These are phyloP conservation scores for Trichoderma atrobrunneum DNA, from an alignment of 2,329 filamentous ascomycete species.

Conservation along the genomic window DNA sequence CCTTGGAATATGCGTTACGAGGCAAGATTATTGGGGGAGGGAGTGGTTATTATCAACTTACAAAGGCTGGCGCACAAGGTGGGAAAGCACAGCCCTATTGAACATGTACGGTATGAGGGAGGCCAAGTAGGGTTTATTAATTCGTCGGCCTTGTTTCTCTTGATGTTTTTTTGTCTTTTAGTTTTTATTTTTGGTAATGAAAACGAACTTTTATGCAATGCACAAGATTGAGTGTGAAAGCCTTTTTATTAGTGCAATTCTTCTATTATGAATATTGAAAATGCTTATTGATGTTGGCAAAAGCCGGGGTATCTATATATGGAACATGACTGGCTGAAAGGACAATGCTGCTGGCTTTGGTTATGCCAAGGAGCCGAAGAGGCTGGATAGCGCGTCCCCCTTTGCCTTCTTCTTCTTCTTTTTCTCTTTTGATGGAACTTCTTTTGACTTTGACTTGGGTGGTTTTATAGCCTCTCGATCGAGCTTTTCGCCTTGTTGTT, in stretches of 20 bases:
- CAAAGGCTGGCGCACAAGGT: conserved; percentile 30
- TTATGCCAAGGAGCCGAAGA: conserved; percentile 59
- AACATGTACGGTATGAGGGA: conserved; percentile 26
- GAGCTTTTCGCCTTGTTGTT: not conserved
- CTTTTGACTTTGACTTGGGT: not conserved
- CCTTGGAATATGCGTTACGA: conserved; percentile 15
- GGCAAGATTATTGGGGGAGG: conserved; percentile 14
- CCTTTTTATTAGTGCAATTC: too few relatives aligned
- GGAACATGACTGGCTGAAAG: not conserved
- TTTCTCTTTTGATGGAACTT: conserved; percentile 25
- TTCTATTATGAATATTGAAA: not conserved
- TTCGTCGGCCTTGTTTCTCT: conserved; percentile 24
- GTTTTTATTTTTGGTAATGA: conserved; percentile 24
- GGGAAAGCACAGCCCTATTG: conserved; percentile 27
- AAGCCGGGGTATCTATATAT: not conserved
- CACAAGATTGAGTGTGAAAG: not conserved
- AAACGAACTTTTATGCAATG: not conserved
- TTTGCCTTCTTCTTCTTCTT: conserved; percentile 56
- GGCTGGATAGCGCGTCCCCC: conserved; percentile 67
- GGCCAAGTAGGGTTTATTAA: conserved; percentile 25
- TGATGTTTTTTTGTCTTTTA: conserved; percentile 24
- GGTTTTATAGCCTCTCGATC: not conserved
- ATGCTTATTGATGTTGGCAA: not conserved
- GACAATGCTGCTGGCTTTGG: not conserved
- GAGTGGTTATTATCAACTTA: conserved; percentile 15